Evolutionary conservation across 768 basidiomycete species (phyloP).

Genomic region (Melanogaster broomeanus): DNA sequence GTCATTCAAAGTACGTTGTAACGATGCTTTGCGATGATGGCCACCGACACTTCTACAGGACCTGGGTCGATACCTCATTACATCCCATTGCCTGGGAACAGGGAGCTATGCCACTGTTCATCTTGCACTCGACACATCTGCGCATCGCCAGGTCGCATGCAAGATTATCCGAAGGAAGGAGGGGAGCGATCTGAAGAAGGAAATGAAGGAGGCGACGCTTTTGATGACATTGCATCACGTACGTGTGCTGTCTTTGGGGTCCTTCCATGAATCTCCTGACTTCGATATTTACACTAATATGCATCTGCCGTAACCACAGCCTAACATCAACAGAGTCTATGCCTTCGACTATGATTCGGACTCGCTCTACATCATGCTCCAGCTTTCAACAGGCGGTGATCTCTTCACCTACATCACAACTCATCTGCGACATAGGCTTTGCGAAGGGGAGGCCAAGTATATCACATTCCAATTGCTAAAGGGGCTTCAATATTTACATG

Average conservation of each 20-base stretch:
- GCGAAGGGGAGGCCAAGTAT: constrained; percentile 83
- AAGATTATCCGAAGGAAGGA: constrained; percentile 75
- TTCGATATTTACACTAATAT: no score
- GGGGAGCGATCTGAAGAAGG: constrained; percentile 39
- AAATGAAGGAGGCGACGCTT: constrained; percentile 80
- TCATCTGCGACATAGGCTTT: constrained; percentile 55
- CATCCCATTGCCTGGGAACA: constrained; percentile 75
- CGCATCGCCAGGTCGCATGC: constrained; percentile 76
- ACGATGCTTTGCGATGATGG: background rate
- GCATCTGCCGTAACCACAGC: constrained; percentile 40
- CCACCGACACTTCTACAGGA: constrained; percentile 38
- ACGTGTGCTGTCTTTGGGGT: constrained; percentile 17
- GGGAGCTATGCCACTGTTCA: constrained; percentile 85
- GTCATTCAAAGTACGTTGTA: constrained; percentile 49
- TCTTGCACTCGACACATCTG: constrained; percentile 65
- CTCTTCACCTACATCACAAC: constrained; percentile 84
- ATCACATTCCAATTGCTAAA: constrained; percentile 80
- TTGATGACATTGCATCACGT: constrained; percentile 74
- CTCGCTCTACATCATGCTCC: constrained; percentile 82
- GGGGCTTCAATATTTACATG: constrained; percentile 71
- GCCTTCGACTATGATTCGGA: constrained; percentile 63
- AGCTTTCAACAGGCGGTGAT: constrained; percentile 84
- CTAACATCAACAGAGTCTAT: constrained; percentile 79
- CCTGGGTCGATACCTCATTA: constrained; percentile 71
- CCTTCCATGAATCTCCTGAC: no score